phyloP scores from a whole-genome alignment of 2,329 filamentous ascomycete species.

The Trichoderma afroharzianum region DNA sequence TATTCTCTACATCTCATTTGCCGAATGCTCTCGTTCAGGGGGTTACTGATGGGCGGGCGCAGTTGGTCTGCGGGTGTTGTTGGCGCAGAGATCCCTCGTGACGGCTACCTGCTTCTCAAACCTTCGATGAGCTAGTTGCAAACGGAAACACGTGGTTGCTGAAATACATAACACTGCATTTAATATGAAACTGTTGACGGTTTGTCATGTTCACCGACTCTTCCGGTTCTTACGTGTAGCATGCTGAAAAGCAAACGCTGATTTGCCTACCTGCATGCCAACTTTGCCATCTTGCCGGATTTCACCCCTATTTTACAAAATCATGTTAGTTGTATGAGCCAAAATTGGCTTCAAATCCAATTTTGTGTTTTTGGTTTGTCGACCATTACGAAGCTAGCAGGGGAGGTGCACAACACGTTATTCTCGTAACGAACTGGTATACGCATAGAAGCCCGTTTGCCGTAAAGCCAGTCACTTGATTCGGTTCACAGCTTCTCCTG shows the following conservation, averaged over 20 bases:
- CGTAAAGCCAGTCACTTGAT: not conserved
- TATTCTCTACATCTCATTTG: not conserved
- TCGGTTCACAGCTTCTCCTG: not conserved
- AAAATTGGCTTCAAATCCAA: not conserved
- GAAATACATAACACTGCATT: not conserved
- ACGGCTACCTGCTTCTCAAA: conserved; percentile 1
- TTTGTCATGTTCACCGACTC: not conserved
- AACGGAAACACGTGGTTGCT: not conserved
- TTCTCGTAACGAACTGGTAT: not conserved
- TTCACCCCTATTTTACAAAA: not conserved
- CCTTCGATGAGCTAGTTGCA: not conserved
- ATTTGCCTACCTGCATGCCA: not conserved
- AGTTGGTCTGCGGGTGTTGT: not conserved
- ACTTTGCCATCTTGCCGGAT: not conserved
- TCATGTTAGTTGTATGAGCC: not conserved
- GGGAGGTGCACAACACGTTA: not conserved
- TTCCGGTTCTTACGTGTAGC: not conserved
- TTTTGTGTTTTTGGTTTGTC: not conserved
- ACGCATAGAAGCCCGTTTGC: not conserved
- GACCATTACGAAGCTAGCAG: not conserved
- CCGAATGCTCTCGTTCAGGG: not conserved
- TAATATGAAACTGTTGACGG: not conserved
- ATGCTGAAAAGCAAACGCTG: not conserved
- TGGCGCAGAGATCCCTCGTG: not conserved
- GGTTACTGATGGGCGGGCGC: not conserved